Evolutionary conservation across 1,284 basidiomycete species (phyloP).

Genomic region (Bjerkandera adusta): DNA sequence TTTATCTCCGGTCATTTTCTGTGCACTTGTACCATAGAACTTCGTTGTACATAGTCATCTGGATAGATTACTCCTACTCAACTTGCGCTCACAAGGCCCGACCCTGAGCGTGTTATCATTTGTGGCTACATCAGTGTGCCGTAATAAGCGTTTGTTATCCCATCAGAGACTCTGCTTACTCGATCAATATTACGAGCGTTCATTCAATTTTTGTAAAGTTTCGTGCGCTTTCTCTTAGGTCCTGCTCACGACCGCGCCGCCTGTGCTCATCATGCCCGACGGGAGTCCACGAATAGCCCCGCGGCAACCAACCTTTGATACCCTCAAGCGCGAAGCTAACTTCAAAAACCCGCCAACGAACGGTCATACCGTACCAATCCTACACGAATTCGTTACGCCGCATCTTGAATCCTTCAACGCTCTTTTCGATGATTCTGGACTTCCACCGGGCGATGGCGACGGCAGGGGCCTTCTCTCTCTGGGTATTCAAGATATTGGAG

Average conservation of each 20-base stretch:
- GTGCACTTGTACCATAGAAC: too few relatives aligned
- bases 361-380: conserved; percentile 73
- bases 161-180: too few relatives aligned
- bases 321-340: conserved; percentile 77
- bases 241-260: conserved; percentile 6
- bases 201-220: conserved; percentile 16
- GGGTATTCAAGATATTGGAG: conserved; percentile 82
- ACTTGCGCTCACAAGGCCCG: too few relatives aligned
- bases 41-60: too few relatives aligned
- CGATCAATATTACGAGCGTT: too few relatives aligned
- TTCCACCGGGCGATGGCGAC: conserved; percentile 70
- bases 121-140: too few relatives aligned
- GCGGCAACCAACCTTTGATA: conserved; percentile 73
- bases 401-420: conserved; percentile 98
- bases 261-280: conserved; percentile 35
- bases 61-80: too few relatives aligned
- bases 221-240: too few relatives aligned
- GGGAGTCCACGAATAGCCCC: conserved; percentile 22
- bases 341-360: conserved; percentile 79
- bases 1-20: too few relatives aligned
- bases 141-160: too few relatives aligned
- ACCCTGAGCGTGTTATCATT: too few relatives aligned
- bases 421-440: conserved; percentile 83
- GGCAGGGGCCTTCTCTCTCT: conserved; percentile 81
- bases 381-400: conserved; percentile 93